Evolutionary conservation across 2,329 filamentous ascomycete species (phyloP).

Genomic region (Curvularia sp.): DNA sequence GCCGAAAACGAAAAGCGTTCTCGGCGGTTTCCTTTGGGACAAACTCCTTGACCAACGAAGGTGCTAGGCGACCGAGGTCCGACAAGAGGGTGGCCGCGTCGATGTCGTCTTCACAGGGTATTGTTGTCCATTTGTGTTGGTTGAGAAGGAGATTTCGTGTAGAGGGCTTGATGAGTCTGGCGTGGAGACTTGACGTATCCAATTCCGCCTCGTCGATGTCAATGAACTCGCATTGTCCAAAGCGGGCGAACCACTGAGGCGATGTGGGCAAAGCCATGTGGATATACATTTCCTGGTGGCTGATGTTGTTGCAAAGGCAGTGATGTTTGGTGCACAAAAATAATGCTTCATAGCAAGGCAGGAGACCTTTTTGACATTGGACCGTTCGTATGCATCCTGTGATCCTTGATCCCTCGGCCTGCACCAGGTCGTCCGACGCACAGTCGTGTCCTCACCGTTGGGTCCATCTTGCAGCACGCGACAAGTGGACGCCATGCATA

Average conservation of each 20-base stretch:
- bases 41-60: slow-evolving; percentile 44
- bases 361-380: slow-evolving; percentile 17
- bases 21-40: slow-evolving; percentile 31
- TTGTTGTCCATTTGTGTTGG: slow-evolving; percentile 17
- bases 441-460: slow-evolving; percentile 25
- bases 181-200: slow-evolving; percentile 38
- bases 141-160: slow-evolving; percentile 30
- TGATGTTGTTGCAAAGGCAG: slow-evolving; percentile 6
- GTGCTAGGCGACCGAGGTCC: slow-evolving; percentile 37
- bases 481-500: slow-evolving; percentile 26
- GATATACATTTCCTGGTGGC: slow-evolving; percentile 22
- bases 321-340: slow-evolving; percentile 3
- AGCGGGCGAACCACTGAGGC: slow-evolving; percentile 26
- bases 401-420: slow-evolving; percentile 24
- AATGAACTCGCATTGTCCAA: slow-evolving; percentile 40
- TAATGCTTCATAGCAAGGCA: slow-evolving; percentile 16
- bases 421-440: slow-evolving; percentile 26
- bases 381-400: slow-evolving; percentile 10
- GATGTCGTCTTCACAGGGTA: slow-evolving; percentile 18
- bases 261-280: slow-evolving; percentile 26
- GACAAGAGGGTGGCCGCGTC: slow-evolving; percentile 36
- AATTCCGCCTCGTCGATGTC: slow-evolving; percentile 43
- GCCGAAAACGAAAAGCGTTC: slow-evolving; percentile 45
- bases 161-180: slow-evolving; percentile 31
- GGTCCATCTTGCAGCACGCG: slow-evolving; percentile 18